A percentile compares a stretch with the other conserved stretches of the same genome.
Evolutionary conservation across 208 protist genomes (phyloP).

Genomic region (Trypanosoma brucei): DNA sequence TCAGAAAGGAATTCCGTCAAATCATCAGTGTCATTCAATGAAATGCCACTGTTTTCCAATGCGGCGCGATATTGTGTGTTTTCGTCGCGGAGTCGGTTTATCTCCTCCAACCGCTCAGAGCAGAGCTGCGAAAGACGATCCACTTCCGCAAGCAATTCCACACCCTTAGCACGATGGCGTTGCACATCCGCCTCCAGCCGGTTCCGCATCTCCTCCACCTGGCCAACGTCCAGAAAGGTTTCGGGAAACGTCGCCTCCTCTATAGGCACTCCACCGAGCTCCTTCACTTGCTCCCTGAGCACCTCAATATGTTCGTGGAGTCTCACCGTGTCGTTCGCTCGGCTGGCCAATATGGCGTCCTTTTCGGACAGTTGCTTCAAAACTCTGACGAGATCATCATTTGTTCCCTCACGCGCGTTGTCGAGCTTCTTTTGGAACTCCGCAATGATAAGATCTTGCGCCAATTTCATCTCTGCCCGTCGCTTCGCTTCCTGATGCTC

Average conservation of each 20-base stretch:
- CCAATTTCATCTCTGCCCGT: constrained; percentile 68
- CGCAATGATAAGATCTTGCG: constrained; percentile 71
- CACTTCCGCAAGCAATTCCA: constrained; percentile 68
- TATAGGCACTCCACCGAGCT: constrained; percentile 36
- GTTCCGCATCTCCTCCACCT: constrained; percentile 78
- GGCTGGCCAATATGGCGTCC: constrained; percentile 69
- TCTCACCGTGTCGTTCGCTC: constrained; percentile 75
- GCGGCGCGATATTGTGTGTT: constrained; percentile 31
- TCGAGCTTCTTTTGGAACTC: constrained; percentile 86
- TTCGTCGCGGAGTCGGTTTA: constrained; percentile 27
- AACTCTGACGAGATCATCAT: constrained; percentile 68
- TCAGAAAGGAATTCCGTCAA: constrained; percentile 33
- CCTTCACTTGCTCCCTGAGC: constrained; percentile 54
- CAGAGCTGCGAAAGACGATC: constrained; percentile 56
- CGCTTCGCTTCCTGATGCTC: constrained; percentile 73
- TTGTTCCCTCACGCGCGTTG: constrained; percentile 59
- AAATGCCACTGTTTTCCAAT: constrained; percentile 23
- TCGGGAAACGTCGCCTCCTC: constrained; percentile 45
- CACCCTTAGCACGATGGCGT: constrained; percentile 54
- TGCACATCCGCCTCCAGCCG: constrained; percentile 54
- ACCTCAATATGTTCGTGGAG: constrained; percentile 69
- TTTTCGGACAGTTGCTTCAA: constrained; percentile 76
- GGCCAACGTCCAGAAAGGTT: constrained; percentile 74
- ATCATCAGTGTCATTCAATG: constrained; percentile 39
- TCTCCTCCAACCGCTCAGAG: constrained; percentile 53